Evolutionary conservation across 306 rosid species (phyloP).

Genomic region (Glycine tomentella): DNA sequence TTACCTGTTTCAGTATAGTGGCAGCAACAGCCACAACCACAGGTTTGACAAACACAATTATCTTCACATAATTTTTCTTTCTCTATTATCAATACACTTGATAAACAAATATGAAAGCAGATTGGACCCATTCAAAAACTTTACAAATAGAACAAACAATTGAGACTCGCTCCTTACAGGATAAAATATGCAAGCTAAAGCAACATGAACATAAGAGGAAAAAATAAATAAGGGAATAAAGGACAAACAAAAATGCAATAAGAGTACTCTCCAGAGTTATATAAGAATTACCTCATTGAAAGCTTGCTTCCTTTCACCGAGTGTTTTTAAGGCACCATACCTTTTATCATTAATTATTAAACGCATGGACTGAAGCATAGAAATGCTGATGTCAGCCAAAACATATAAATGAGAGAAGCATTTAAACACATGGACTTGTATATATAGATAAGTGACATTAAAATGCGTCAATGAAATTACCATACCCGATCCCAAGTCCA

Average conservation of each 20-base stretch:
- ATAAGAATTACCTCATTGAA: constrained; percentile 79
- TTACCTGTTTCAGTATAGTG: background rate
- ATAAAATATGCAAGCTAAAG: constrained; percentile 18
- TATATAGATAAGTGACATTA: constrained; percentile 18
- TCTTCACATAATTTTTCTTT: constrained; percentile 21
- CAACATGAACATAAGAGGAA: background rate
- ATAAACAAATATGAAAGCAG: constrained; percentile 20
- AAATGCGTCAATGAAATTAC: constrained; percentile 38
- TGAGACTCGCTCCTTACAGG: constrained; percentile 24
- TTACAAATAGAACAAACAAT: background rate
- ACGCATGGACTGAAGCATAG: constrained; percentile 79
- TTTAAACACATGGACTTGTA: background rate
- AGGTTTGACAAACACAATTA: constrained; percentile 31
- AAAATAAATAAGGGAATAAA: background rate
- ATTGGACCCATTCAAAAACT: background rate
- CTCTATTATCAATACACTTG: background rate
- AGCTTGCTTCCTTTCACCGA: constrained; percentile 95
- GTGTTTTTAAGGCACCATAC: constrained; percentile 86
- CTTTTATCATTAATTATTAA: constrained; percentile 89
- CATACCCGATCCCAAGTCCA: constrained; percentile 99
- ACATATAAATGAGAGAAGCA: constrained; percentile 35
- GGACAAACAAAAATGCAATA: background rate
- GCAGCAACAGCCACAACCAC: background rate
- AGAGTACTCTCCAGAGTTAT: constrained; percentile 28
- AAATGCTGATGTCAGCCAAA: constrained; percentile 42